phyloP scores from a whole-genome alignment of 805 yeast species.

The Debaryomyces maramus region DNA sequence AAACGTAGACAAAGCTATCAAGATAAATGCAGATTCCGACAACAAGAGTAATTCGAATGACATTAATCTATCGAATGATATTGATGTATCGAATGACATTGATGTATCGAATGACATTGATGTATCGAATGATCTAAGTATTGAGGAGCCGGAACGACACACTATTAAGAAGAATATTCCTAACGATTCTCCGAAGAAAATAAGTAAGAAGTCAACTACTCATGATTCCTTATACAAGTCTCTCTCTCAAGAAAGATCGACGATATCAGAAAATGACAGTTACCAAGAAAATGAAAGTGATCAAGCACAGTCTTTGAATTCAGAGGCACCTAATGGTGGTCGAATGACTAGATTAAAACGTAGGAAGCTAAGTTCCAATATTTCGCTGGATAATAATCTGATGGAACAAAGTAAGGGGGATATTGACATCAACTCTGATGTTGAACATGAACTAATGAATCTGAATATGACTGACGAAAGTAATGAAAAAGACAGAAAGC shows the following conservation, averaged over 20 bases:
- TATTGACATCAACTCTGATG: no score
- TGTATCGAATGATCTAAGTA: no score
- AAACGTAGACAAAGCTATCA: neutral
- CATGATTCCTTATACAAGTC: neutral
- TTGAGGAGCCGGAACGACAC: no score
- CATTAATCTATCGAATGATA: neutral
- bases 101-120: neutral
- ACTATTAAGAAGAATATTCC: neutral
- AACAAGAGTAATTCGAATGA: neutral
- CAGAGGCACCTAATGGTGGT: no score
- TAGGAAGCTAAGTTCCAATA: no score
- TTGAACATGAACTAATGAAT: neutral
- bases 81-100: neutral
- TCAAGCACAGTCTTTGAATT: no score
- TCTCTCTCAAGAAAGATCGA: neutral
- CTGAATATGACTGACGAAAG: neutral
- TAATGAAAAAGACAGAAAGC: no score
- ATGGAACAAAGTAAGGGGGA: no score
- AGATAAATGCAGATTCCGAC: neutral
- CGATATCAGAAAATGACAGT: neutral
- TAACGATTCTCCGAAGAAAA: neutral
- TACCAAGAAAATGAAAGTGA: no score
- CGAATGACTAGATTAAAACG: neutral
- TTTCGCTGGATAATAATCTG: no score
- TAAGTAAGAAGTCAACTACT: neutral